Base-by-base conservation (phyloP, 2,329 filamentous ascomycete genomes). In the Penicillium sp. region DNA sequence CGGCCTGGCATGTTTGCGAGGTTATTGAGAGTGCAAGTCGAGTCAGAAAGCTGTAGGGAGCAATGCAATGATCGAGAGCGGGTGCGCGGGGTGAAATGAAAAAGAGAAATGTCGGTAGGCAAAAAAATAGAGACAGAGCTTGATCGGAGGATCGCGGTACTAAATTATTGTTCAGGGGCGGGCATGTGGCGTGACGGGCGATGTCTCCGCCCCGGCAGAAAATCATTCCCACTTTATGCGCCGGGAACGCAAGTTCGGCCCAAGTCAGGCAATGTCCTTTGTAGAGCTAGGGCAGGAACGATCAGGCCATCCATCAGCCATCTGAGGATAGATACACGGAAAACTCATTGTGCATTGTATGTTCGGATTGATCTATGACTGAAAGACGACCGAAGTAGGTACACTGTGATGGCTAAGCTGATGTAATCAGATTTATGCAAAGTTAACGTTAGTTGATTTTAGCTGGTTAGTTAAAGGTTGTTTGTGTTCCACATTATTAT, bases 1-100 rank as follows among this genome's bases (percentile, higher is more conserved):
- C 86, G 86, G 71, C 87, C 87, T 67, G 92, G 90, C 91, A 96
- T 96, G 63, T 68, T 82, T 34, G 50, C 25, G 22, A 14, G 4
- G 34, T 42, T 38, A n/a, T 38, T 8, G 10, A n/a, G 22, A 35
- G 12, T n/a, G 25, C 6, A 8, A 64, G 47, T 25, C 17, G 14
- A 22, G n/a, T n/a, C 34, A 39, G 35, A 39, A 59, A 54, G 47
- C 42, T 20, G 50, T 20, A 41, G 15, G 6, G 41, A 14, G 38
- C 34, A 8, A 34, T 15, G 31, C 17, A 12, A 48, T 11, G 38
- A 14, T 17, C 20, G 55, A 25, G 42, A 15, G 34, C 28, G 20
- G 25, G 25, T 31, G 47, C 14, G 20, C 22, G 34, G 39, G 14
- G 39, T 22, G 55, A 39, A 20, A 56, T 42, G 37, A 31, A 15